These are phyloP conservation scores for Leptomonas seymouri DNA, from an alignment of 208 protist species.

Conservation along the genomic window DNA sequence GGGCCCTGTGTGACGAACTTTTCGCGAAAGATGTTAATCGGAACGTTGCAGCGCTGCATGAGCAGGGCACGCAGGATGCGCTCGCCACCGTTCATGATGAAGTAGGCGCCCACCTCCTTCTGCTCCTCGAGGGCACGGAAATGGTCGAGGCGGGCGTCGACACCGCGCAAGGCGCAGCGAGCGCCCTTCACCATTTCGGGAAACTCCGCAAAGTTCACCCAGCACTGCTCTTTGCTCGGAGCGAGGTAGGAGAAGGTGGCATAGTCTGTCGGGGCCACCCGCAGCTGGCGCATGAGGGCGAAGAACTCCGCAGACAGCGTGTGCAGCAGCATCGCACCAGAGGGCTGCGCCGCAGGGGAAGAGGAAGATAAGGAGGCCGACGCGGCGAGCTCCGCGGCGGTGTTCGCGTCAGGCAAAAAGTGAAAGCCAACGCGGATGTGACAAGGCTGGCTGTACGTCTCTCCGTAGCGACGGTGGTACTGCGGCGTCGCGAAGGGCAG, in stretches of 20 bases:
- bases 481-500: constrained; percentile 83
- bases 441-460: constrained; percentile 88
- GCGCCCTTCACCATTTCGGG: constrained; percentile 87
- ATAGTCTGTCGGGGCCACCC: constrained; percentile 50
- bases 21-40: constrained; percentile 91
- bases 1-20: constrained; percentile 92
- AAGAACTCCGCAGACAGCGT: constrained; percentile 75
- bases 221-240: constrained; percentile 82
- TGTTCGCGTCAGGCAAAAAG: constrained; percentile 45
- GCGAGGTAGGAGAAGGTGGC: constrained; percentile 63
- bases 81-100: constrained; percentile 98
- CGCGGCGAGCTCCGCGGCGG: constrained; percentile 24
- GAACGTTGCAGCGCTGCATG: constrained; percentile 95
- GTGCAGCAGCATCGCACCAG: constrained; percentile 38
- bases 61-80: constrained; percentile 97
- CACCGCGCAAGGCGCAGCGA: constrained; percentile 76
- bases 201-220: constrained; percentile 76
- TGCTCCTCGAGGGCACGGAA: constrained; percentile 92
- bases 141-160: constrained; percentile 68
- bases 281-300: constrained; percentile 64
- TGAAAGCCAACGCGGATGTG: constrained; percentile 79
- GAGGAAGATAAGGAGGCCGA: neutral
- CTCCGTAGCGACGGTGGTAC: constrained; percentile 79
- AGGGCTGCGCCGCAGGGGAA: constrained; percentile 1
- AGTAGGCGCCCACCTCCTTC: constrained; percentile 99